Conservation (phyloP, 2,329 filamentous ascomycete species). For the Cercospora sp. region DNA sequence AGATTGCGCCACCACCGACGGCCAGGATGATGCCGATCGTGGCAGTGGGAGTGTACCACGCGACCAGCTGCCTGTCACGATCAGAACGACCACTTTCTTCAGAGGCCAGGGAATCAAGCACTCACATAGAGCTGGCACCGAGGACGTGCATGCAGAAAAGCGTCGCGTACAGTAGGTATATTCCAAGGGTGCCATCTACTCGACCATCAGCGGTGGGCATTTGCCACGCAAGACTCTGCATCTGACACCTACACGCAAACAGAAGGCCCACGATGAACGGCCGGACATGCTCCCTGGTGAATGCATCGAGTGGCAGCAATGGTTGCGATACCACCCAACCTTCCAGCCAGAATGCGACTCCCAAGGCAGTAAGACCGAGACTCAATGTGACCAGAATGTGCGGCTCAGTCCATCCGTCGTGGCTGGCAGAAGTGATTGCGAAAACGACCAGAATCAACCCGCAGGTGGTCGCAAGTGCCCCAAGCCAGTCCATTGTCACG, state of each 20-base stretch:
- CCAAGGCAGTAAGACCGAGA: conserved; percentile 62
- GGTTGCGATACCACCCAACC: conserved; percentile 68
- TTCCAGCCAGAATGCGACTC: conserved; percentile 67
- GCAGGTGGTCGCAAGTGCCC: conserved; percentile 60
- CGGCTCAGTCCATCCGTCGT: conserved; percentile 69
- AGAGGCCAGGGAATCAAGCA: not conserved
- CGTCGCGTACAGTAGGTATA: conserved; percentile 70
- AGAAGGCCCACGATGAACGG: conserved; percentile 62
- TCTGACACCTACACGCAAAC: conserved; percentile 51
- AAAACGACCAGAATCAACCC: conserved; percentile 71
- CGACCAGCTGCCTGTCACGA: conserved; percentile 55
- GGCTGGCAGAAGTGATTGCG: conserved; percentile 70
- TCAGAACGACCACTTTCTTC: not conserved
- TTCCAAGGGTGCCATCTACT: conserved; percentile 62
- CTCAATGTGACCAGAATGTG: conserved; percentile 69
- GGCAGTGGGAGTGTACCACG: conserved; percentile 69
- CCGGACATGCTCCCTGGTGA: conserved; percentile 68
- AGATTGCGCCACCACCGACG: conserved; percentile 61
- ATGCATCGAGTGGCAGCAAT: conserved; percentile 68
- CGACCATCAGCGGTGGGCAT: too few relatives aligned
- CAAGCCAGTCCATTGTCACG: conserved; percentile 69
- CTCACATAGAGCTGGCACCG: conserved; percentile 54
- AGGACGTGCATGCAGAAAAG: conserved; percentile 66
- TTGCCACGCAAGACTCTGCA: too few relatives aligned
- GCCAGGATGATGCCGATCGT: conserved; percentile 68